Conservation (phyloP, 1,139 yeast genomes). For the Geotrichum aggregatum region DNA sequence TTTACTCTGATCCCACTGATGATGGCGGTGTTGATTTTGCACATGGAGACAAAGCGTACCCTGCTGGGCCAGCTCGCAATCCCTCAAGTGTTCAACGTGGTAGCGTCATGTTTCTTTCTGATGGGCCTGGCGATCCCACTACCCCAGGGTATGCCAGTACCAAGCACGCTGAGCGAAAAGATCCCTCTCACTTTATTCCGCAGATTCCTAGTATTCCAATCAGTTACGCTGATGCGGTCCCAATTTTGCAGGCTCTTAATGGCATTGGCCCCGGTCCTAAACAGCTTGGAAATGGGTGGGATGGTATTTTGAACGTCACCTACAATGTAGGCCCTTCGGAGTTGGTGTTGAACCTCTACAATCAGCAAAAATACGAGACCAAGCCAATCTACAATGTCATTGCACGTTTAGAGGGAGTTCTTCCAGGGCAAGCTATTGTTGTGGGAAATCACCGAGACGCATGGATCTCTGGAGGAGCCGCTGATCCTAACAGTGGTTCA, state of each 20-base stretch:
- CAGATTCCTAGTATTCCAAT: constrained; percentile 61
- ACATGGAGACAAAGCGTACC: constrained; percentile 56
- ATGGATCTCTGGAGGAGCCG: constrained; percentile 71
- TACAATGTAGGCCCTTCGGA: constrained; percentile 65
- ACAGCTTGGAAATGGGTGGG: constrained; percentile 42
- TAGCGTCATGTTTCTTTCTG: constrained; percentile 72
- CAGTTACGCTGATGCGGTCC: constrained; percentile 53
- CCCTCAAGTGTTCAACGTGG: constrained; percentile 78
- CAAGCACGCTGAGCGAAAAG: constrained; percentile 45
- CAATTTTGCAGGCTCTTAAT: constrained; percentile 50
- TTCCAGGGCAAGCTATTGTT: constrained; percentile 49
- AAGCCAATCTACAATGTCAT: constrained; percentile 59
- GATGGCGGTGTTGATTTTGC: constrained; percentile 49
- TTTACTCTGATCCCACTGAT: constrained; percentile 66
- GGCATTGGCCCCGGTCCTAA: constrained; percentile 49
- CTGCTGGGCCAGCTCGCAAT: constrained; percentile 64
- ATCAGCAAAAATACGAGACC: constrained; percentile 54
- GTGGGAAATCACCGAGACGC: constrained; percentile 71
- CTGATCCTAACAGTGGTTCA: constrained; percentile 67
- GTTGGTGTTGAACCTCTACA: constrained; percentile 48
- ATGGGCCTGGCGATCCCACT: constrained; percentile 83
- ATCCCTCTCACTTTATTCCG: constrained; percentile 51
- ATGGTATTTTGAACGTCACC: constrained; percentile 48
- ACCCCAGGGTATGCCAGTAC: constrained; percentile 79
- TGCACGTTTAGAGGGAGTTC: constrained; percentile 52